These are phyloP conservation scores for Aspergillus ustus DNA, from an alignment of 2,329 filamentous ascomycete genomes.

Conservation along the genomic window DNA sequence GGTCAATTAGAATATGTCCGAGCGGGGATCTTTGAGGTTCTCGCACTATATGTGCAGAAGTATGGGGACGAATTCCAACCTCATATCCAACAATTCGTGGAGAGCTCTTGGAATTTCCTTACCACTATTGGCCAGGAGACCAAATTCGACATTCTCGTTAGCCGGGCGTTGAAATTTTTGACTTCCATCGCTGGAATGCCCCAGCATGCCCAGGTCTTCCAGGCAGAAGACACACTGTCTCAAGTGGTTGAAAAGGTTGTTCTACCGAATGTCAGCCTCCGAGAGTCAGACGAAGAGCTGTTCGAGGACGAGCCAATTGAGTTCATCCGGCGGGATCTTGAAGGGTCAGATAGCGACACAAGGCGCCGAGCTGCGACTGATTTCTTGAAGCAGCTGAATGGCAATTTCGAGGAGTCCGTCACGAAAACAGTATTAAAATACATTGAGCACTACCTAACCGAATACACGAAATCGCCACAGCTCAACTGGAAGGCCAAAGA, in stretches of 20 bases:
- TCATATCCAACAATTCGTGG: constrained; percentile 81
- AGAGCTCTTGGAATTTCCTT: constrained; percentile 87
- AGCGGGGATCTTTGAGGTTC: constrained; percentile 87
- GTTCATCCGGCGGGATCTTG: constrained; percentile 91
- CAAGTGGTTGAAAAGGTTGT: constrained; percentile 97
- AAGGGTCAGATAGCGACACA: constrained; percentile 95
- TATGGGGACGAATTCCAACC: constrained; percentile 91
- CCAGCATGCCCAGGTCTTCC: constrained; percentile 82
- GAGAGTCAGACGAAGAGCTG: constrained; percentile 91
- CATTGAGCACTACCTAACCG: constrained; percentile 78
- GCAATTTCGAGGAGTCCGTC: constrained; percentile 83
- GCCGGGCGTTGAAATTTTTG: constrained; percentile 91
- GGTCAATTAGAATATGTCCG: constrained; percentile 85
- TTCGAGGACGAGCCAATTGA: constrained; percentile 99
- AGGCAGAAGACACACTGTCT: constrained; percentile 75
- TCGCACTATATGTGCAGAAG: constrained; percentile 91
- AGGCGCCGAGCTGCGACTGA: constrained; percentile 90
- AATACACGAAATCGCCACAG: constrained; percentile 69
- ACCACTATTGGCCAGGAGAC: constrained; percentile 84
- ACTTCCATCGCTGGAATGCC: constrained; percentile 82
- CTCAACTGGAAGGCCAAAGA: constrained; percentile 96
- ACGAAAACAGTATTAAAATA: constrained; percentile 87
- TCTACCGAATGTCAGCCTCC: constrained; percentile 85
- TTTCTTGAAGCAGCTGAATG: constrained; percentile 85
- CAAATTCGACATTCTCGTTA: constrained; percentile 93